These are phyloP conservation scores for Trichoderma brevicompactum DNA, from an alignment of 2,329 filamentous ascomycete species.

Conservation along the genomic window DNA sequence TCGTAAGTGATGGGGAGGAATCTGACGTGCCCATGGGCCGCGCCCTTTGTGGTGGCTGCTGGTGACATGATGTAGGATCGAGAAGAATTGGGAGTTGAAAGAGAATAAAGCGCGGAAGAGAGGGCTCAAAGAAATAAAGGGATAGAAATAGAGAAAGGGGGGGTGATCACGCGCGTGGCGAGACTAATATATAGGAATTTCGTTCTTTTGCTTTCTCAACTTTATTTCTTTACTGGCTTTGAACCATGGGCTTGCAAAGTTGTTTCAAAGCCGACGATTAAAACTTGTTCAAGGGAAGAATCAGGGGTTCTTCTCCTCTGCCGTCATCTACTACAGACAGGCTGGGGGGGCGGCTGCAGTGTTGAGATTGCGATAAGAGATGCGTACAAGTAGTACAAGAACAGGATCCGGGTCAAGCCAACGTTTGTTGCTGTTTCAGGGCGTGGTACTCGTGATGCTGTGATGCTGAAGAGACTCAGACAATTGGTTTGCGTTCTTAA, in stretches of 20 bases:
- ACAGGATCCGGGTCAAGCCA: conserved; percentile 1
- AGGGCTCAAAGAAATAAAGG: not conserved
- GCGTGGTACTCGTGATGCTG: not conserved
- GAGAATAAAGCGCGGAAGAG: not conserved
- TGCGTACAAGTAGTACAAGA: conserved; percentile 2
- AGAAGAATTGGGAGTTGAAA: not conserved
- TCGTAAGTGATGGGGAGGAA: conserved; percentile 80
- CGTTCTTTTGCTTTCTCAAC: not conserved
- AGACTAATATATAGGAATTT: not conserved
- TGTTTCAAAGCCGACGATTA: not conserved
- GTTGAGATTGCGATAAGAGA: conserved; percentile 21
- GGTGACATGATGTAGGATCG: conserved; percentile 40
- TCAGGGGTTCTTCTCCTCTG: conserved; percentile 1
- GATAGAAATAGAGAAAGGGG: not conserved
- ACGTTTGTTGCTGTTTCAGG: not conserved
- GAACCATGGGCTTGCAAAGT: conserved; percentile 7
- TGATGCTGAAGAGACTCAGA: conserved; percentile 22
- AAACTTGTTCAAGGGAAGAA: not conserved
- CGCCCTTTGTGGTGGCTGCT: conserved; percentile 38
- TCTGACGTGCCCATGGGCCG: conserved; percentile 53
- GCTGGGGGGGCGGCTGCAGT: not conserved
- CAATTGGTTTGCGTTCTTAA: not conserved
- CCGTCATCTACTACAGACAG: not conserved
- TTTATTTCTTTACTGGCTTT: conserved; percentile 12
- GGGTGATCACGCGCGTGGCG: conserved; percentile 1